Evolutionary conservation across 768 basidiomycete species (phyloP).

Genomic region (Podaxis pistillaris): DNA sequence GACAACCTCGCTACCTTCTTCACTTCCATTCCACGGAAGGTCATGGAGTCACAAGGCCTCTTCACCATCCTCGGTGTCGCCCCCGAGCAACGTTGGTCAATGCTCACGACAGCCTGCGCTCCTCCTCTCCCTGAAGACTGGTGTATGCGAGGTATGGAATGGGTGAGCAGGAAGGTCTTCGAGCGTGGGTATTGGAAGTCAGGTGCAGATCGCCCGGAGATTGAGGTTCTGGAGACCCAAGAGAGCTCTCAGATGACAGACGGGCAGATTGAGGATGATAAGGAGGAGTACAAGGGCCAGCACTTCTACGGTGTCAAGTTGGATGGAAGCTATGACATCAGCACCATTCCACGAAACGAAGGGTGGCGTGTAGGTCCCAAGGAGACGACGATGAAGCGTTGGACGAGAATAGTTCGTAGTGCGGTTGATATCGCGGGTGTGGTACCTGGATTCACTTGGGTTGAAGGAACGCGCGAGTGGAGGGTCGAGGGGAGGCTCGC

Average conservation of each 20-base stretch:
- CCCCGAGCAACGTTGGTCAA: constrained; percentile 53
- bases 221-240: constrained; percentile 71
- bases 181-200: constrained; percentile 94
- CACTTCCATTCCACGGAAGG: constrained; percentile 51
- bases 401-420: constrained; percentile 73
- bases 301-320: constrained; percentile 6
- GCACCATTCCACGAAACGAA: not conserved
- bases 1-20: constrained; percentile 65
- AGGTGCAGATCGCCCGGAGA: constrained; percentile 69
- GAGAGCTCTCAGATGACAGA: constrained; percentile 62
- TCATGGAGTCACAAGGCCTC: constrained; percentile 48
- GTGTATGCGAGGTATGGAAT: constrained; percentile 94
- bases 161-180: constrained; percentile 88
- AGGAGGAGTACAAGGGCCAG: constrained; percentile 39
- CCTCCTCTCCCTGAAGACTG: constrained; percentile 90
- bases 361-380: constrained; percentile 11
- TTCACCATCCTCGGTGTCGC: constrained; percentile 18
- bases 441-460: constrained; percentile 78
- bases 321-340: not conserved
- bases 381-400: constrained; percentile 44
- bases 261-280: constrained; percentile 81
- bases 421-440: constrained; percentile 63
- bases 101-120: constrained; percentile 67
- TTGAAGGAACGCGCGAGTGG: constrained; percentile 59
- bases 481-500: constrained; percentile 60